phyloP scores from a whole-genome alignment of 2,329 filamentous ascomycete genomes.

The Fusarium pseudograminearum region DNA sequence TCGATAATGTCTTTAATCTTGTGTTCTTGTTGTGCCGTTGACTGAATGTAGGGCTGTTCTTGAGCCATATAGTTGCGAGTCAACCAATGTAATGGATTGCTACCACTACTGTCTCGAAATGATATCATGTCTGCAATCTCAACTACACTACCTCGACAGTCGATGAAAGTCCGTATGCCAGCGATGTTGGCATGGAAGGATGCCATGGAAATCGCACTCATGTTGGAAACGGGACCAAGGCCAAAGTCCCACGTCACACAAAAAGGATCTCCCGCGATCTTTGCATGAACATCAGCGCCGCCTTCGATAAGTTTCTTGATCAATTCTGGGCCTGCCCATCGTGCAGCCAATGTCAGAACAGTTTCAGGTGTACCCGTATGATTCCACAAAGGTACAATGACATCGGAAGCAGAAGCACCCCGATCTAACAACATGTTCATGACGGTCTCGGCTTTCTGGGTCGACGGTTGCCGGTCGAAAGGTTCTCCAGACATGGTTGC shows the following conservation, averaged over 20 bases:
- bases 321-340: neutral
- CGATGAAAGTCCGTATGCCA: neutral
- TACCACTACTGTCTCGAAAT: neutral
- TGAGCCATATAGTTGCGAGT: neutral
- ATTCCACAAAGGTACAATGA: too few species aligned
- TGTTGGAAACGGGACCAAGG: neutral
- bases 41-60: too few species aligned
- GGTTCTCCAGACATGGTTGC: too few species aligned
- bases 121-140: neutral
- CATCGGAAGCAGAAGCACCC: neutral
- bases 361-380: neutral
- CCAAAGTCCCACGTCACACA: too few species aligned
- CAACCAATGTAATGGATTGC: neutral
- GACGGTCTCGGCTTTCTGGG: neutral
- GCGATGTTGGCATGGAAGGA: neutral
- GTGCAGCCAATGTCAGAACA: neutral
- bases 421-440: neutral
- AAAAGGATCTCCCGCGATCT: neutral
- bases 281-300: neutral
- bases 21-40: neutral
- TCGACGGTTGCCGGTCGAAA: neutral
- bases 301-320: neutral
- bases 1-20: too few species aligned
- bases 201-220: neutral
- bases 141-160: too few species aligned